Evolutionary conservation across 306 rosid species (phyloP).

Genomic region (Lupinus albus): DNA sequence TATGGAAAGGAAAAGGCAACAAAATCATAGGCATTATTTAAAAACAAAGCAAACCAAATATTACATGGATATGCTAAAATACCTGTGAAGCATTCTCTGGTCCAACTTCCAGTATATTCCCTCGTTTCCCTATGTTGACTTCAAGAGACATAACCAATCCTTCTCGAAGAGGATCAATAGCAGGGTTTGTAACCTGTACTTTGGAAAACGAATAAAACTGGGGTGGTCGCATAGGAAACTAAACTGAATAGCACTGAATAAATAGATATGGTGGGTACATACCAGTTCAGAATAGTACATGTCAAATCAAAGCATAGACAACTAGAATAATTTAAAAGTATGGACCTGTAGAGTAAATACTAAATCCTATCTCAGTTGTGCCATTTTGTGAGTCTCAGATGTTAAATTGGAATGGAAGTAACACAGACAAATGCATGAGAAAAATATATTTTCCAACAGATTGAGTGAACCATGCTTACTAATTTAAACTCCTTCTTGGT

Average conservation of each 20-base stretch:
- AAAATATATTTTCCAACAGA: background rate
- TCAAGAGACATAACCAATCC: slow-evolving; percentile 99
- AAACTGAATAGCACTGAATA: slow-evolving; percentile 25
- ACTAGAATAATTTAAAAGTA: slow-evolving; percentile 8
- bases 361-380: slow-evolving; percentile 6
- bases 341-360: background rate
- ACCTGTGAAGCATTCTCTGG: slow-evolving; percentile 98
- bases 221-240: slow-evolving; percentile 3
- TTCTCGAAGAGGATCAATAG: slow-evolving; percentile 98
- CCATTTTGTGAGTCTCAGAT: background rate
- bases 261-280: slow-evolving; percentile 21
- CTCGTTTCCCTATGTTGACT: slow-evolving; percentile 87
- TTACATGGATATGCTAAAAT: slow-evolving; percentile 31
- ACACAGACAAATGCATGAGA: too few species aligned
- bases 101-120: slow-evolving; percentile 89
- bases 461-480: background rate
- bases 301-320: background rate
- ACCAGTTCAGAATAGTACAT: background rate
- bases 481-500: background rate
- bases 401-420: background rate
- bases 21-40: slow-evolving; percentile 23
- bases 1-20: slow-evolving; percentile 31
- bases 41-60: slow-evolving; percentile 12
- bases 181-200: slow-evolving; percentile 95
- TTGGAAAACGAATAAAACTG: slow-evolving; percentile 25